These are phyloP conservation scores for Polyplosphaeria fusca DNA, from an alignment of 495 filamentous ascomycete genomes.

Conservation along the genomic window DNA sequence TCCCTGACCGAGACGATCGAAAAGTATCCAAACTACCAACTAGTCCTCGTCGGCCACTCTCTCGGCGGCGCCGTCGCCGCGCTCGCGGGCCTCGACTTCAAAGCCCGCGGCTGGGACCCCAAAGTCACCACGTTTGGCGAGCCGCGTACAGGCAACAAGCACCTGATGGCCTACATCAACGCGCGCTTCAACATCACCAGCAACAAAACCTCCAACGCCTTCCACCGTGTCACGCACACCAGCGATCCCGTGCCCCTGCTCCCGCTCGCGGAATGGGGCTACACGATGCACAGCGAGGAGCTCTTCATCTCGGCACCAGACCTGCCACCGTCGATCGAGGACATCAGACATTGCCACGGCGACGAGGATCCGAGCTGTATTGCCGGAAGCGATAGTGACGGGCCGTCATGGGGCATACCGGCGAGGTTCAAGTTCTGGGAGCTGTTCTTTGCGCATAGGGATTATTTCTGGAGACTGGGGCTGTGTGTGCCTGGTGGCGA, in stretches of 20 bases:
- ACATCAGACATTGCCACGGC: conserved; percentile 70
- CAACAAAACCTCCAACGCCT: conserved; percentile 42
- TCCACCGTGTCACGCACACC: conserved; percentile 78
- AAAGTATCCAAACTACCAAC: conserved; percentile 63
- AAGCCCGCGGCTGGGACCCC: conserved; percentile 64
- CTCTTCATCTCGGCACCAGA: conserved; percentile 71
- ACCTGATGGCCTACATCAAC: conserved; percentile 66
- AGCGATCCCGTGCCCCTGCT: conserved; percentile 88
- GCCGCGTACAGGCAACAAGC: conserved; percentile 76
- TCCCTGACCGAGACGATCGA: conserved; percentile 53
- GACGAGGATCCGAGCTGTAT: conserved; percentile 68
- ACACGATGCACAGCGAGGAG: conserved; percentile 77
- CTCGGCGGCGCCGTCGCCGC: conserved; percentile 90
- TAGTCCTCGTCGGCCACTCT: conserved; percentile 84
- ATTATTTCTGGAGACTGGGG: conserved; percentile 94
- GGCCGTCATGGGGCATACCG: conserved; percentile 49
- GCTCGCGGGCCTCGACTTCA: conserved; percentile 76
- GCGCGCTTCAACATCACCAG: conserved; percentile 55
- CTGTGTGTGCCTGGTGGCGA: conserved; percentile 85
- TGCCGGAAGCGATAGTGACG: conserved; percentile 47
- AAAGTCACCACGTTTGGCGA: conserved; percentile 90
- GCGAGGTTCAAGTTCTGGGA: conserved; percentile 74
- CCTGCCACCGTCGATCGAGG: conserved; percentile 62
- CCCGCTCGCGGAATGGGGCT: conserved; percentile 84
- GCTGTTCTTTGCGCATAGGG: conserved; percentile 88